phyloP scores from a whole-genome alignment of 345 rosid species.

The Moringa oleifera region DNA sequence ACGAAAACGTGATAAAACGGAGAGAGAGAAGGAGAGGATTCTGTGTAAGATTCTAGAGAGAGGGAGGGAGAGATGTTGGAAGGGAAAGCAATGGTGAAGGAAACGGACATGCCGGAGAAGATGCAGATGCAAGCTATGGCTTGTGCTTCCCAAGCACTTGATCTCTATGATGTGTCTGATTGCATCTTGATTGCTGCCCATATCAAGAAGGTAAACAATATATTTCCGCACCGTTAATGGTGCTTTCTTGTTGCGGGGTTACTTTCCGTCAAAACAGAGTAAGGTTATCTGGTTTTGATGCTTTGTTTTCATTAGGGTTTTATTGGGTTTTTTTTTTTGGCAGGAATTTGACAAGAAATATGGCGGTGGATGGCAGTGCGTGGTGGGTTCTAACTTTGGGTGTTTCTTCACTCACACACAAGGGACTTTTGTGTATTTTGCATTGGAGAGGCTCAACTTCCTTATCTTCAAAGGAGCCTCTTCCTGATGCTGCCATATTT shows the following conservation, averaged over 20 bases:
- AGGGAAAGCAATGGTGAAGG: slow-evolving; percentile 39
- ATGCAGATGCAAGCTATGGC: slow-evolving; percentile 35
- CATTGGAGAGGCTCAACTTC: slow-evolving; percentile 40
- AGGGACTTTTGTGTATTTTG: slow-evolving; percentile 46
- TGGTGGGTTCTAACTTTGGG: slow-evolving; percentile 47
- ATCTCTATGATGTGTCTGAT: slow-evolving; percentile 39
- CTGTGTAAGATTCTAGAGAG: no score
- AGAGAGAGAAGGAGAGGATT: no score
- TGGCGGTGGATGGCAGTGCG: slow-evolving; percentile 53
- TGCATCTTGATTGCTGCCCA: slow-evolving; percentile 37
- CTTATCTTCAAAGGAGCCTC: slow-evolving; percentile 46
- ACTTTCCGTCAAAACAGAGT: background rate
- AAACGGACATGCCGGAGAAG: slow-evolving; percentile 35
- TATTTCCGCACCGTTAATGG: no score
- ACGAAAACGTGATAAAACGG: no score
- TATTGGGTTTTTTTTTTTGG: slow-evolving; percentile 3
- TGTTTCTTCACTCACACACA: slow-evolving; percentile 42
- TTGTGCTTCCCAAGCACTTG: slow-evolving; percentile 36
- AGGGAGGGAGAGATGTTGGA: slow-evolving; percentile 32
- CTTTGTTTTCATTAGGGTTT: slow-evolving; percentile 1
- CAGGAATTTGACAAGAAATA: slow-evolving; percentile 39
- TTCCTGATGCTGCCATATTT: slow-evolving; percentile 5
- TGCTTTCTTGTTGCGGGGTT: background rate
- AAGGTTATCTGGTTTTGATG: background rate
- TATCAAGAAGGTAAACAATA: slow-evolving; percentile 36